Percentiles rank a stretch among this genome's conserved stretches.
These are phyloP conservation scores for Entonaema liquescens DNA, from an alignment of 495 filamentous ascomycete species.

Conservation along the genomic window DNA sequence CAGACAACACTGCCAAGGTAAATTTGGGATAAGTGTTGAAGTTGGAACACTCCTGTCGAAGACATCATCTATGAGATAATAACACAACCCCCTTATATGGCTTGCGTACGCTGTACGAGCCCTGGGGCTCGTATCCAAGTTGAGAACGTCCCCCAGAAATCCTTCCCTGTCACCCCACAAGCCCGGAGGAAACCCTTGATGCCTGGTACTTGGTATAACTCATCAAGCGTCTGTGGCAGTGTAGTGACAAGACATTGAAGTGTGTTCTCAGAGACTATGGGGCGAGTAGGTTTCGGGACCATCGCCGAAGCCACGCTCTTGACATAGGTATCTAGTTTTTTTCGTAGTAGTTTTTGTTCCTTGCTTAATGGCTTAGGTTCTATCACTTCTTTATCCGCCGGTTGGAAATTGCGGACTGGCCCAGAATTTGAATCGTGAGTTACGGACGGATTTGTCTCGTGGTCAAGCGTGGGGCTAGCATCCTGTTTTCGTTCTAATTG, in stretches of 20 bases:
- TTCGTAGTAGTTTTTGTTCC: neutral
- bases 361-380: neutral
- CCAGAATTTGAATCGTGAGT: neutral
- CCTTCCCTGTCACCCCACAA: neutral
- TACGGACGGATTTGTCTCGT: neutral
- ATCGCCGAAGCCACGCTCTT: conserved; percentile 2
- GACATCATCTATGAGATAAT: neutral
- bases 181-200: conserved; percentile 2
- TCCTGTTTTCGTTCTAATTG: conserved; percentile 1
- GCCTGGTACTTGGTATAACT: conserved; percentile 9
- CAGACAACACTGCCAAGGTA: neutral
- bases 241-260: conserved; percentile 5
- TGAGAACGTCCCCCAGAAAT: conserved; percentile 11
- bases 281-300: conserved; percentile 1
- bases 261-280: conserved; percentile 14
- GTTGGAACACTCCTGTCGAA: neutral
- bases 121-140: neutral
- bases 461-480: neutral
- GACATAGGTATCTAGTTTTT: conserved; percentile 4
- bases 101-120: neutral
- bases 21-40: neutral
- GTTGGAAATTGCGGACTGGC: too few species aligned
- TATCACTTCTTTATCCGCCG: neutral
- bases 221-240: conserved; percentile 14
- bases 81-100: neutral